Base-by-base conservation (phyloP, 441 rosid genomes). In the Theobroma grandiflorum region DNA sequence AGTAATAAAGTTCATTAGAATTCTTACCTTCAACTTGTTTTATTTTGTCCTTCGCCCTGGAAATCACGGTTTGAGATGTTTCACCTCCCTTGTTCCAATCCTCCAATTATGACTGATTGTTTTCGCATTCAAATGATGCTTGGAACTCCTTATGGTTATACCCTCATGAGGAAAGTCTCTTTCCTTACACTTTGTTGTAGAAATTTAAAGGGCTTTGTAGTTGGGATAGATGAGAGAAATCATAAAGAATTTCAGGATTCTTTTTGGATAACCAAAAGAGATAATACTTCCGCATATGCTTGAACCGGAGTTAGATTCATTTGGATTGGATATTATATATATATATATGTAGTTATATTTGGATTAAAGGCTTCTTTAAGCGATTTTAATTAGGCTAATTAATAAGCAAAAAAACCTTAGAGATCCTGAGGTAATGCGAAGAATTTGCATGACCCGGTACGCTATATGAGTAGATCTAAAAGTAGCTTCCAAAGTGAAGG, bases 371-470 rank as follows among this genome's bases (percentile, higher is more conserved):
- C 16, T 20, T 8, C 14, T 20, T 26, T 11, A 11, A n/a, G 52
- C 20, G 52, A 67, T 11, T 42, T 42, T 67, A 43, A 67, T 67
- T 10, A 42, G 72, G 52, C 72, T 42, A 42, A 26, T 26, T 26
- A 26, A 26, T 67, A 45, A 43, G 47, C 53, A 22, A 47, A 22
- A 68, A 4, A 47, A 68, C 22, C 18, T 45, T 45, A 43, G 31
- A 35, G 43, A 64, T 38, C 69, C 69, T 65, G 31, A 22, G 55
- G 37, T 68, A 14, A 68, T 22, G 73, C 73, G 73, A 45, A 45
- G 55, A 68, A 45, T 68, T 22, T 69, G 74, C 57, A 22, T 26
- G 20, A 47, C 55, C 73, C 35, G 18, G 33, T n/a, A 5, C 33
- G 42, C 61, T 18, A 55, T 26, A 55, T 33, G 33, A 62, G 42